Conservation (phyloP, 129 eudicot species). For the Flaveria ramosissima region DNA sequence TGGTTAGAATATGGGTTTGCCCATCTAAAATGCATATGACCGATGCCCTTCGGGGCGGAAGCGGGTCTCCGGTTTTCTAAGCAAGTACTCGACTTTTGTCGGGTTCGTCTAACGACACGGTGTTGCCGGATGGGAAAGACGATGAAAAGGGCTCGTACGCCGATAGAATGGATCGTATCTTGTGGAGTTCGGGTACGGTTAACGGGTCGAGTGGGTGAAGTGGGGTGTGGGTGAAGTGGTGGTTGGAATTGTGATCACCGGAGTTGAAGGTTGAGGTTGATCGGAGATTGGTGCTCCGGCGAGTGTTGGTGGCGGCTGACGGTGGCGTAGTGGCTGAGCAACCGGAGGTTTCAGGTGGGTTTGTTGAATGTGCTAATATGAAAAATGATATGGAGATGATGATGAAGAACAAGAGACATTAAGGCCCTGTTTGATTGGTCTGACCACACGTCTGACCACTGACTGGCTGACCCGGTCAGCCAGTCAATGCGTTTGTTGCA, state of each 20-base stretch:
- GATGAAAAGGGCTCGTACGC: slow-evolving; percentile 35
- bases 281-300: slow-evolving; percentile 23
- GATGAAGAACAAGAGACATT: slow-evolving; percentile 25
- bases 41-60: slow-evolving; percentile 57
- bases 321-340: no score
- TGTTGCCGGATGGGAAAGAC: slow-evolving; percentile 46
- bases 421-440: no score
- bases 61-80: slow-evolving; percentile 60
- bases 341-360: background rate
- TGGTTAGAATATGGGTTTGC: slow-evolving; percentile 41
- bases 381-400: slow-evolving; percentile 22
- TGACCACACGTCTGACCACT: no score
- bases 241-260: slow-evolving; percentile 9
- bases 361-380: slow-evolving; percentile 26
- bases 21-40: slow-evolving; percentile 44
- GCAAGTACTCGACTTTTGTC: slow-evolving; percentile 42
- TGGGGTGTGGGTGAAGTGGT: slow-evolving; percentile 37
- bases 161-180: slow-evolving; percentile 41
- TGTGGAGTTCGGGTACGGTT: slow-evolving; percentile 49
- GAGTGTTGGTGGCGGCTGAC: background rate
- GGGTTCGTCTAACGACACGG: slow-evolving; percentile 61
- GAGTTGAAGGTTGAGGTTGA: slow-evolving; percentile 14
- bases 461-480: no score
- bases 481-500: no score
- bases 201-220: slow-evolving; percentile 68